These are phyloP conservation scores for Inga leiocalycina DNA, from an alignment of 306 rosid genomes.

Conservation along the genomic window DNA sequence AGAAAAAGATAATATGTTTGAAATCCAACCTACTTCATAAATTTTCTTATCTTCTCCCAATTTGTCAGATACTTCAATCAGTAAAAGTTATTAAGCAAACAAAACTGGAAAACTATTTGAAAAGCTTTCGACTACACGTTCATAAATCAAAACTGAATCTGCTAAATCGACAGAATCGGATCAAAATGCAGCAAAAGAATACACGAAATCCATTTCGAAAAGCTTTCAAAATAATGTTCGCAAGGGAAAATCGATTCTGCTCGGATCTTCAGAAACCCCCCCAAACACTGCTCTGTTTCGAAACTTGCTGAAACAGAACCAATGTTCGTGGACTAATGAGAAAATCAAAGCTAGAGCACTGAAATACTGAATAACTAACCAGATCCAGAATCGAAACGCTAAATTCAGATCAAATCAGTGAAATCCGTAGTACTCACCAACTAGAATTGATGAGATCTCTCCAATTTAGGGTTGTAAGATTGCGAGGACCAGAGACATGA, in stretches of 20 bases:
- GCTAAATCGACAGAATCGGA: neutral
- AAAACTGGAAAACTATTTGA: neutral
- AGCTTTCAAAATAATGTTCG: conserved; percentile 18
- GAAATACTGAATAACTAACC: neutral
- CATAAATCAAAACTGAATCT: conserved; percentile 4
- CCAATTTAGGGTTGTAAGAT: conserved; percentile 77
- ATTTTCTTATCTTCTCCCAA: neutral
- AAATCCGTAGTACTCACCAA: conserved; percentile 47
- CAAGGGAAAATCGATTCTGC: conserved; percentile 13
- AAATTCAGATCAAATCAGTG: neutral
- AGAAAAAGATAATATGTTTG: conserved; percentile 2
- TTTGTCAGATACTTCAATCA: neutral
- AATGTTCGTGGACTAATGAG: neutral
- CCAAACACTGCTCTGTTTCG: neutral
- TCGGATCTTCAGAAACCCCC: neutral
- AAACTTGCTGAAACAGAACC: neutral
- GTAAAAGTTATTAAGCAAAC: neutral
- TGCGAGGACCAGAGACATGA: conserved; percentile 93
- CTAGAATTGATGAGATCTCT: conserved; percentile 86
- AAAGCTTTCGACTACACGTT: conserved; percentile 13
- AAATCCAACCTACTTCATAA: neutral
- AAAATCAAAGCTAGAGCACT: neutral
- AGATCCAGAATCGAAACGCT: neutral
- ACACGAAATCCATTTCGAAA: neutral
- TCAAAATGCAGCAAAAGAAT: neutral